Evolutionary conservation across 2,329 filamentous ascomycete genomes (phyloP).

Genomic region (Sporothrix brunneoviolacea): DNA sequence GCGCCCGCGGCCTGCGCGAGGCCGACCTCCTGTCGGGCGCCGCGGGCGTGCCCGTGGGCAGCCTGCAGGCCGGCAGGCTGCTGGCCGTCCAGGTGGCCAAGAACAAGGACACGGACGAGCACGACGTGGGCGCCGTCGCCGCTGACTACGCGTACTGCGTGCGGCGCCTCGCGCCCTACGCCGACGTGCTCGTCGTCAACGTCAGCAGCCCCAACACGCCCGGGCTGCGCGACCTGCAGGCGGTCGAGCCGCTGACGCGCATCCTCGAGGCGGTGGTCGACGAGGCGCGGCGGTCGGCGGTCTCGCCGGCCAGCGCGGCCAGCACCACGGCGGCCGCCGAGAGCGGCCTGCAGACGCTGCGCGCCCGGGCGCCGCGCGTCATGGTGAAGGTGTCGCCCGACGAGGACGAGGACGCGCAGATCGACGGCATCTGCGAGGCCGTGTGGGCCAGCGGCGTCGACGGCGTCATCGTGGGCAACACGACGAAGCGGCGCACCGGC

Average conservation of each 20-base stretch:
- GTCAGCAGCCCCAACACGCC: constrained; percentile 96
- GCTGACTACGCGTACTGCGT: constrained; percentile 88
- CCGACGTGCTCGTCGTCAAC: constrained; percentile 95
- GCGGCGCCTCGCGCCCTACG: constrained; percentile 72
- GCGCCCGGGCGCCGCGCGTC: constrained; percentile 69
- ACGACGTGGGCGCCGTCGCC: constrained; percentile 73
- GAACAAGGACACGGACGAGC: constrained; percentile 87
- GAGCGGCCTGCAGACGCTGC: constrained; percentile 21
- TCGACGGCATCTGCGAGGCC: constrained; percentile 82
- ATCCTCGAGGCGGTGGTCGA: constrained; percentile 77
- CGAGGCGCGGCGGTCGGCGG: constrained; percentile 60
- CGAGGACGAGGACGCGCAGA: constrained; percentile 77
- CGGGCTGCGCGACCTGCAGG: constrained; percentile 80
- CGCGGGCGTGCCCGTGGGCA: constrained; percentile 68
- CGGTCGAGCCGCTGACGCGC: constrained; percentile 70
- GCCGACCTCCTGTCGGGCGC: constrained; percentile 68
- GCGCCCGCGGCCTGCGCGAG: constrained; percentile 63
- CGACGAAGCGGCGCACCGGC: constrained; percentile 74
- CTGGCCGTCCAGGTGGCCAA: constrained; percentile 92
- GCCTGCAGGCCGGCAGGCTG: constrained; percentile 65
- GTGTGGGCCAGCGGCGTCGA: constrained; percentile 81
- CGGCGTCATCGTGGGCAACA: constrained; percentile 95
- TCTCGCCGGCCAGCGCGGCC: no score
- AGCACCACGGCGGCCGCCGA: constrained; percentile 6
- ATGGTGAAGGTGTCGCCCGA: constrained; percentile 99